Conservation (phyloP, 2,329 filamentous ascomycete genomes). For the Cryphonectria parasitica region DNA sequence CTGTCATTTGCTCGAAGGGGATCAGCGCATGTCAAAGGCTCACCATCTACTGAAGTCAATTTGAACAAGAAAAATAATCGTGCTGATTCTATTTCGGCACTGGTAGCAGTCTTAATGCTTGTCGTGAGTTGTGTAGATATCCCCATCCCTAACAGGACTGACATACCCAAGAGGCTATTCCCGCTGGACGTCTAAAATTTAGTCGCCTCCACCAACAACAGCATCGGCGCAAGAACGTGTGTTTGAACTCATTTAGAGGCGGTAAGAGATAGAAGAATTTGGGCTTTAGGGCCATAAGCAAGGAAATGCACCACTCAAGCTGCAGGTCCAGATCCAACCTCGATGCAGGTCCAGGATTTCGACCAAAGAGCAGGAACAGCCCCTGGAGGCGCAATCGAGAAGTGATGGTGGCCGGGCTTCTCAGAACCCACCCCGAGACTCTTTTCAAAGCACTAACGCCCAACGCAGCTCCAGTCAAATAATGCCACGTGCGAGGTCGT, state of each 20-base stretch:
- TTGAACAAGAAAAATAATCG: not conserved
- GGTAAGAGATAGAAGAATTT: not conserved
- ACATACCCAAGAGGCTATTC: not conserved
- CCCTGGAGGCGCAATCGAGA: not conserved
- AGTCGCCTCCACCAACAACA: not conserved
- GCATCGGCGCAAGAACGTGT: not conserved
- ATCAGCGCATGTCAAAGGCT: not conserved
- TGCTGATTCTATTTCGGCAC: not conserved
- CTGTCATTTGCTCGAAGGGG: not conserved
- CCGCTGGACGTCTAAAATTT: not conserved
- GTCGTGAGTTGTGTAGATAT: not conserved
- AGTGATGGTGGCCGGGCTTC: not conserved
- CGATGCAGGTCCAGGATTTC: slow-evolving; percentile 7
- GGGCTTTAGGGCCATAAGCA: not conserved
- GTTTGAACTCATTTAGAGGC: not conserved
- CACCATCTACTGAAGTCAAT: not conserved
- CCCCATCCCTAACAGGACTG: not conserved
- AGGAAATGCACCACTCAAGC: not conserved
- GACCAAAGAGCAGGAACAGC: not conserved
- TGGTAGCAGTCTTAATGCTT: not conserved
- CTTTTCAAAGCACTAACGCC: slow-evolving; percentile 19
- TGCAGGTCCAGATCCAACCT: not conserved
- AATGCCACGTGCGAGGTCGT: slow-evolving; percentile 44
- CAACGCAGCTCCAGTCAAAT: slow-evolving; percentile 33
- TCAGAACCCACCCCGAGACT: not conserved